Evolutionary conservation across 106 monocot species (phyloP).

Genomic region (Phalaenopsis aphrodite): DNA sequence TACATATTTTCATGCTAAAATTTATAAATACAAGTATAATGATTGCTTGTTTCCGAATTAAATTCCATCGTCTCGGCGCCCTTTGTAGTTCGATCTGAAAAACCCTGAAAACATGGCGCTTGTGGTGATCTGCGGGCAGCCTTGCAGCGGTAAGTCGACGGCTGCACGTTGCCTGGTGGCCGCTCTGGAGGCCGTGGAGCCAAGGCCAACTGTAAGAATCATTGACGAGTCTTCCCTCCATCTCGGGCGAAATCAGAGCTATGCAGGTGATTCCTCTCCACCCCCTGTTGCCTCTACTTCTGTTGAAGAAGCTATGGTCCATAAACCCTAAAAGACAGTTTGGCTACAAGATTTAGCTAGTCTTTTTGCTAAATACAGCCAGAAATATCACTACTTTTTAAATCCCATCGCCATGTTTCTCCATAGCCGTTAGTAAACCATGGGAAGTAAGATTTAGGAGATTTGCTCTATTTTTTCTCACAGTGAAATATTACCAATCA

Average conservation of each 20-base stretch:
- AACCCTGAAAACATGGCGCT: slow-evolving; percentile 49
- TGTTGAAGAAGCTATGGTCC: background rate
- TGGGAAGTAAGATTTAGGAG: too few relatives aligned
- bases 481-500: too few relatives aligned
- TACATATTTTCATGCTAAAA: too few relatives aligned
- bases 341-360: background rate
- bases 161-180: slow-evolving; percentile 45
- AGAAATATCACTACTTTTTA: too few relatives aligned
- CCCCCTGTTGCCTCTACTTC: background rate
- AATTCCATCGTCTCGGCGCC: too few relatives aligned
- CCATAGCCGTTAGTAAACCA: too few relatives aligned
- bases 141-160: slow-evolving; percentile 92
- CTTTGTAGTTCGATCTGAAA: too few relatives aligned
- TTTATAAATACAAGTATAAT: too few relatives aligned
- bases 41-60: too few relatives aligned
- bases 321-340: background rate
- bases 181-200: slow-evolving; percentile 33
- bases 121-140: slow-evolving; percentile 95
- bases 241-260: slow-evolving; percentile 74
- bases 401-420: too few relatives aligned
- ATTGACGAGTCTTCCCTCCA: slow-evolving; percentile 94
- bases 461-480: too few relatives aligned
- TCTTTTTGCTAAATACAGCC: too few relatives aligned
- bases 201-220: slow-evolving; percentile 60
- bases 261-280: slow-evolving; percentile 32